Evolutionary conservation across 305 asterid genomes (phyloP), one percentile per base, ranked within the genome.

Genomic region (Fraxinus sp.): DNA sequence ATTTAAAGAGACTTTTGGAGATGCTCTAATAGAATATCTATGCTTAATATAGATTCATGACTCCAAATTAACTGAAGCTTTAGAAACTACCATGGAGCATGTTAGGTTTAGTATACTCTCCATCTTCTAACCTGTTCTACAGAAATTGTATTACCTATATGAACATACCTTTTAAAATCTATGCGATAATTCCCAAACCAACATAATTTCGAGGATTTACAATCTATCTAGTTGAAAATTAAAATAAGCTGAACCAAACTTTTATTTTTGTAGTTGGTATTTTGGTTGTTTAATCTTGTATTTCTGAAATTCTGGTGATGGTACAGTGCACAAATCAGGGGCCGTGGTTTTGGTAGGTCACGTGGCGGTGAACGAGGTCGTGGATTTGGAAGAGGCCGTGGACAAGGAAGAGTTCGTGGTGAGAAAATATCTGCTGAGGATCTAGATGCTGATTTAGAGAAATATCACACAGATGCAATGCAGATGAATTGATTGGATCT

Each of bases 401-500:
- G 97, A 77, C 89, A 85, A 77, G 97, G 97, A 75, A 88, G 95
- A 73, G 97, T 80, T 57, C 92, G 89, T 46, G 92, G 87, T 80
- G 95, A 93, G 92, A 90, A 95, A 86, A 80, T 92, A 84, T 96
- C 98, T 37, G 95, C 98, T 5, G 98, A 96, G 26, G 98, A 90
- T 86, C 95, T 96, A 16, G 99, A 96, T 87, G 98, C 98, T 73
- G 99, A 95, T 76, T 84, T 96, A 72, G 98, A 93, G 88, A 95
- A 92, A 84, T 95, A 96, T 86, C 99, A 95, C 68, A 88, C 95
- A 83, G 94, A 87, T 70, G 89, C 99, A 3, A 94, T 95, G 99
- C 91, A 92, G 88, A 92, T 90, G 77, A 90, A 88, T 75, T 94
- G 82, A 91, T 89, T 14, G 37, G n/a, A 80, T 77, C 72, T 77